Evolutionary conservation across 2,329 filamentous ascomycete genomes (phyloP), one percentile per base, ranked within the genome.

Genomic region (Pyrenochaeta sp.): DNA sequence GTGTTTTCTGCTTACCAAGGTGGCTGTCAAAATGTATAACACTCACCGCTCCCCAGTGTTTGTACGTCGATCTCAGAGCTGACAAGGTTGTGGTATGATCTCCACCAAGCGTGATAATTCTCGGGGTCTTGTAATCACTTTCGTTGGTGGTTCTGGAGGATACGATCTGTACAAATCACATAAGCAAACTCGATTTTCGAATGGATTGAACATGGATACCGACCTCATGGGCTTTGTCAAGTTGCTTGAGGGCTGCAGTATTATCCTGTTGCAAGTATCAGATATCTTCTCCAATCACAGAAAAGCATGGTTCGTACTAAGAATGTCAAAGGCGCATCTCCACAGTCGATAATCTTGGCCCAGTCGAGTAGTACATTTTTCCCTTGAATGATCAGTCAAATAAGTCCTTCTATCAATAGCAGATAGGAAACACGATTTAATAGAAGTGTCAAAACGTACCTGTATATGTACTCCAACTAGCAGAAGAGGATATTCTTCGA

Each of bases 1-100:
- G n/a, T 5, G 14, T 6, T 3, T 14, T 27, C 6, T 8, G 30
- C 59, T 46, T 55, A 69, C 69, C 77, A 45, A 81, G 63, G 55
- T 81, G 79, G 30, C 74, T 77, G 55, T 82, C 80, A 52, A 83
- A 82, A 60, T 82, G 79, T n/a, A 82, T 81, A 5, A 82, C 79
- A 48, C 77, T 81, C 2, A 82, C 77, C 10, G 72, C 61, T 1
- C 79, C 81, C 78, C 79, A 85, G 37, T 74, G 72, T 3, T 73
- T 48, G 51, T 74, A 63, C 0, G 77, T 75, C 3, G 78, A 80
- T 36, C 80, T 63, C 51, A 82, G 56, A 0, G 79, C 79, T 2
- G 78, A 75, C 5, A 82, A 64, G 0, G 80, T 82, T 0, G 79
- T 82, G 1, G 79, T 81, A 63, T 83, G 80, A 52, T 83, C 79